Percentiles rank a stretch among this genome's conserved stretches.
Evolutionary conservation across 75 land plant species (phyloP).

Genomic region (Cupressus sempervirens): DNA sequence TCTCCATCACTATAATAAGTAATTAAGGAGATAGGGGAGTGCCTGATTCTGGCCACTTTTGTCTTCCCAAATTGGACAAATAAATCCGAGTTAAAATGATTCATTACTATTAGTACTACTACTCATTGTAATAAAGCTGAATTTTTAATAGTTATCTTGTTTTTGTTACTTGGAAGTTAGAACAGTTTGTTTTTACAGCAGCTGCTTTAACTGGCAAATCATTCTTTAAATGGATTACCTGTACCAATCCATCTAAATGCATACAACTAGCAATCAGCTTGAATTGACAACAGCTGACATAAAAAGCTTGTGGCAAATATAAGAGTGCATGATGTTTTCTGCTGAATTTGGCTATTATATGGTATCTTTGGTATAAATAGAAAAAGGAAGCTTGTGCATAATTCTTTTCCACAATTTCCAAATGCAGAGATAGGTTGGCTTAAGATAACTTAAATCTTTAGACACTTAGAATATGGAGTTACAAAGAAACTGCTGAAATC

Average conservation of each 20-base stretch:
- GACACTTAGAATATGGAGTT: not conserved
- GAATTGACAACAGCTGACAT: not conserved
- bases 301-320: not conserved
- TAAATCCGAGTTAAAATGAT: not conserved
- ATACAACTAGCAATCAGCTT: not conserved
- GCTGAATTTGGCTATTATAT: constrained; percentile 2
- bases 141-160: not conserved
- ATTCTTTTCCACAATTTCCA: not conserved
- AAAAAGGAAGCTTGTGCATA: not conserved
- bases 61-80: not conserved
- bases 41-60: no score
- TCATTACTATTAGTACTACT: not conserved
- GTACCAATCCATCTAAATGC: not conserved
- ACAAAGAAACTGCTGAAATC: not conserved
- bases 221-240: not conserved
- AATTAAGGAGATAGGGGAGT: no score
- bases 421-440: not conserved
- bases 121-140: not conserved
- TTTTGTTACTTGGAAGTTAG: not conserved
- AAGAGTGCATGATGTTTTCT: not conserved
- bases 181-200: not conserved
- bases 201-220: not conserved
- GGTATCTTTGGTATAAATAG: not conserved
- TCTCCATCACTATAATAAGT: no score
- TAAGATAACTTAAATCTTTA: not conserved